These are phyloP conservation scores for Umbelopsis sp. DNA, from an alignment of 192 early-diverging fungal genomes.

Conservation along the genomic window DNA sequence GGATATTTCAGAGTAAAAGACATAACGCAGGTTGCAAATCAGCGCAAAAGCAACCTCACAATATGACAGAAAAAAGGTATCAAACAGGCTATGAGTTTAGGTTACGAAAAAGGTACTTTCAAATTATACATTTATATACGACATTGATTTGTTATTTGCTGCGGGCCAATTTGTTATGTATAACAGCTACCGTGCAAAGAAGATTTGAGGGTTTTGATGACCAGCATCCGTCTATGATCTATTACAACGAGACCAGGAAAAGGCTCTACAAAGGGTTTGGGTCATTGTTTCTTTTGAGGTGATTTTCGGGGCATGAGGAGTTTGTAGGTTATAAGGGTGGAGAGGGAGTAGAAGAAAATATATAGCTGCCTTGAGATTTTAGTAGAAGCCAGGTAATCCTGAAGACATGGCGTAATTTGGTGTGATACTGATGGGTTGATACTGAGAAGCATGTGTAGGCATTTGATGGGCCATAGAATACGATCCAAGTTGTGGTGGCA, in stretches of 20 bases:
- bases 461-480: background rate
- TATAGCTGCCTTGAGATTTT: background rate
- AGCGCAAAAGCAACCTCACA: no score
- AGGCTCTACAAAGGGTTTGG: background rate
- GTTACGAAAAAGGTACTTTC: no score
- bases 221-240: slow-evolving; percentile 22
- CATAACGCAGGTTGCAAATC: no score
- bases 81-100: no score
- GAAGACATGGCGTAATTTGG: slow-evolving; percentile 16
- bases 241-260: slow-evolving; percentile 6
- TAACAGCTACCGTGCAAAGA: background rate
- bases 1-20: no score
- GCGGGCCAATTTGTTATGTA: background rate
- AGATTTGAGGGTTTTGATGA: background rate
- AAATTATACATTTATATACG: no score
- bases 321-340: no score
- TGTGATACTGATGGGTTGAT: slow-evolving; percentile 4
- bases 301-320: background rate
- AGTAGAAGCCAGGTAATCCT: slow-evolving; percentile 8
- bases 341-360: no score
- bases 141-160: background rate
- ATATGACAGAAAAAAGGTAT: no score
- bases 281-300: background rate
- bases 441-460: slow-evolving; percentile 10
- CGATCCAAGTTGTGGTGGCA: background rate